A percentile compares a stretch with the other conserved stretches of the same genome.
Conservation (phyloP, 768 basidiomycete genomes). For the Pisolithus sp. region DNA sequence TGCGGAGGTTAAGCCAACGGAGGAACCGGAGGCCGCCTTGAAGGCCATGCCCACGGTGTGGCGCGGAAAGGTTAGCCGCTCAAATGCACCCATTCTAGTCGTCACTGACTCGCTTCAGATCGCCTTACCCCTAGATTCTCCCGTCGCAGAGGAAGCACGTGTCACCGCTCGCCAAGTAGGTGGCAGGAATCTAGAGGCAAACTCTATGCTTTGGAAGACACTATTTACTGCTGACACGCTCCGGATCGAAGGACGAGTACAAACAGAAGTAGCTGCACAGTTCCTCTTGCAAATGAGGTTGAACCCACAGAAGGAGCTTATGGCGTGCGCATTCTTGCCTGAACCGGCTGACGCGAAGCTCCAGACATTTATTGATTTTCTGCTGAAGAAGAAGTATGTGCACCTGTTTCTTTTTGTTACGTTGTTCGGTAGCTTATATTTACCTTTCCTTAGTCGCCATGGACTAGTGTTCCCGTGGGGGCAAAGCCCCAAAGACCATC, state of each 20-base stretch:
- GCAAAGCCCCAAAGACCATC: conserved; percentile 58
- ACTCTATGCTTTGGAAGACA: conserved; percentile 65
- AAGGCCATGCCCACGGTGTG: conserved; percentile 60
- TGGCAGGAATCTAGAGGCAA: conserved; percentile 52
- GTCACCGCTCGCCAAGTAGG: conserved; percentile 75
- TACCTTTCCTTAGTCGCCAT: conserved; percentile 54
- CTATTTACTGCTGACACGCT: conserved; percentile 68
- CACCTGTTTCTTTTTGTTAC: conserved; percentile 6
- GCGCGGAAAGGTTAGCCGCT: conserved; percentile 58
- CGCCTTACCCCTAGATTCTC: conserved; percentile 73
- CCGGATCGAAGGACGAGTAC: conserved; percentile 80
- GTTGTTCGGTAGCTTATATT: conserved; percentile 6
- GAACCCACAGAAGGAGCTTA: conserved; percentile 71
- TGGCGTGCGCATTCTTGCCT: conserved; percentile 70
- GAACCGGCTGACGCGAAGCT: conserved; percentile 42
- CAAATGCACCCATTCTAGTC: not conserved
- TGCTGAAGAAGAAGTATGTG: conserved; percentile 67
- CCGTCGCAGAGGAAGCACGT: conserved; percentile 56
- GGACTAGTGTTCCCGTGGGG: conserved; percentile 88
- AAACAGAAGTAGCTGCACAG: conserved; percentile 64
- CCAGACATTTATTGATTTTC: conserved; percentile 55
- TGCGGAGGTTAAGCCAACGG: conserved; percentile 25
- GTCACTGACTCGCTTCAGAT: conserved; percentile 40
- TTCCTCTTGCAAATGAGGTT: conserved; percentile 76
- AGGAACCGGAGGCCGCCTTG: conserved; percentile 44